phyloP scores from a whole-genome alignment of 1,284 basidiomycete species.

The Malassezia yamatoensis region DNA sequence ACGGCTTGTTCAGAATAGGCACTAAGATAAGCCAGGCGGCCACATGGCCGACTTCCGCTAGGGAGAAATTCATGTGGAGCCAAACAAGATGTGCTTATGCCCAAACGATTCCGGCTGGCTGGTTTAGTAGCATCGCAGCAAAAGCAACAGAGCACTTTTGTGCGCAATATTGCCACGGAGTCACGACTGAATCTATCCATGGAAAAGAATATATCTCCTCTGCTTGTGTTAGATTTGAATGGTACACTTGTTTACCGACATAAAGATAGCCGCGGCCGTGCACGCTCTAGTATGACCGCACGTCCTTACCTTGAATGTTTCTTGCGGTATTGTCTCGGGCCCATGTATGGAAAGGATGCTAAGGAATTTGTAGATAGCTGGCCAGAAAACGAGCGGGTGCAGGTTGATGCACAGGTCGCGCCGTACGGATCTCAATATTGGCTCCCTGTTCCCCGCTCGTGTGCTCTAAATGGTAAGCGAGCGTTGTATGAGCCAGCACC shows the following conservation, averaged over 20 bases:
- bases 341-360: not conserved
- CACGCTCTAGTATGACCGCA: constrained; percentile 19
- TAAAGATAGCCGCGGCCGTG: constrained; percentile 24
- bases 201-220: constrained; percentile 25
- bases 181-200: not conserved
- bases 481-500: constrained; percentile 55
- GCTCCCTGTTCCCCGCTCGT: constrained; percentile 9
- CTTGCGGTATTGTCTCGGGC: constrained; percentile 52
- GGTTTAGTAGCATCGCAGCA: no score
- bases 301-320: constrained; percentile 63
- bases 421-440: constrained; percentile 35
- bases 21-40: no score
- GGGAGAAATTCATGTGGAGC: no score
- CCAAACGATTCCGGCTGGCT: no score
- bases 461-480: constrained; percentile 32
- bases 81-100: no score
- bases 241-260: constrained; percentile 67
- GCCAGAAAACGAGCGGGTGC: not conserved
- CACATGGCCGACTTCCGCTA: no score
- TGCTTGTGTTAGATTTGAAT: constrained; percentile 71
- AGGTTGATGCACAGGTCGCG: not conserved
- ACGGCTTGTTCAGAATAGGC: no score
- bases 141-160: no score
- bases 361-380: not conserved
- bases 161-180: no score